phyloP scores from a whole-genome alignment of 805 yeast genomes.

The Phaffomyces thermotolerans region DNA sequence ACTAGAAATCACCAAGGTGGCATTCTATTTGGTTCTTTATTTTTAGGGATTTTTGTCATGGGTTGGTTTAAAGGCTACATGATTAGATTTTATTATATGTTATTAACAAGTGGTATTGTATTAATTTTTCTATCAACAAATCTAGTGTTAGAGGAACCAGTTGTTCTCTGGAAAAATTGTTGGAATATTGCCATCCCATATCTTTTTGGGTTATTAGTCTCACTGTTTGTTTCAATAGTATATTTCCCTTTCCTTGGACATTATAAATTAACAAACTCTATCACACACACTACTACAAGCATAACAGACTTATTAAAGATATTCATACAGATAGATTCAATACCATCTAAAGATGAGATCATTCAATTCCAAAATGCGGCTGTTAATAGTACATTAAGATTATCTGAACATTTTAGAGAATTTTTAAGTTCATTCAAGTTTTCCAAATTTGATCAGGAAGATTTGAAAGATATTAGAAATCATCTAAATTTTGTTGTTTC shows the following conservation, averaged over 20 bases:
- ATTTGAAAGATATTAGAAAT: conserved; percentile 33
- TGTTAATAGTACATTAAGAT: conserved; percentile 24
- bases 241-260: conserved; percentile 38
- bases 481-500: conserved; percentile 32
- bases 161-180: conserved; percentile 26
- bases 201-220: conserved; percentile 34
- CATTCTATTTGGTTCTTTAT: conserved; percentile 34
- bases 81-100: conserved; percentile 33
- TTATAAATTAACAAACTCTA: conserved; percentile 22
- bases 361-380: conserved; percentile 24
- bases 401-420: conserved; percentile 38
- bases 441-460: conserved; percentile 26
- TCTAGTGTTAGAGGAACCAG: conserved; percentile 22
- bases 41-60: conserved; percentile 30
- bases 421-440: conserved; percentile 34
- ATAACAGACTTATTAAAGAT: conserved; percentile 22
- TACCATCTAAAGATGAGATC: conserved; percentile 15
- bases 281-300: conserved; percentile 19
- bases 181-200: conserved; percentile 41
- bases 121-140: conserved; percentile 27
- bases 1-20: conserved; percentile 39
- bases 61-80: conserved; percentile 36
- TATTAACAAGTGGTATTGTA: conserved; percentile 29
- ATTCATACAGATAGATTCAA: conserved; percentile 4
- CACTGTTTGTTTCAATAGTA: conserved; percentile 28